A percentile compares a stretch with the other conserved stretches of the same genome.
These are phyloP conservation scores for Microstroma glucosiphilum DNA, from an alignment of 1,284 basidiomycete genomes.

Conservation along the genomic window DNA sequence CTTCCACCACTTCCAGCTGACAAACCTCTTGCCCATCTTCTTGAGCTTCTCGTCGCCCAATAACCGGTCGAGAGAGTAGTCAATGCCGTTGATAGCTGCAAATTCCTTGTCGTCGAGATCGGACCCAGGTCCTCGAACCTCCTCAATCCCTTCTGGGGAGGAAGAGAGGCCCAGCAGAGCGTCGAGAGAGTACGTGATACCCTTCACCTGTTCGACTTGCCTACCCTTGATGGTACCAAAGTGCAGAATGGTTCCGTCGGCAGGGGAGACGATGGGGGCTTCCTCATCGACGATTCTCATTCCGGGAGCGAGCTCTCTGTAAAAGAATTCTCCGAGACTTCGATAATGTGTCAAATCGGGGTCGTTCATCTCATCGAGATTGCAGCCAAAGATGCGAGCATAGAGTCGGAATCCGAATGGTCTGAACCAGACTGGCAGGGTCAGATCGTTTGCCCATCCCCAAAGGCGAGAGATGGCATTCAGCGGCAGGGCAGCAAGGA, in stretches of 20 bases:
- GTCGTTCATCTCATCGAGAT: constrained; percentile 81
- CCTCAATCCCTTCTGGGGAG: constrained; percentile 30
- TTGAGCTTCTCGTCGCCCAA: constrained; percentile 25
- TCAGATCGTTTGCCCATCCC: constrained; percentile 81
- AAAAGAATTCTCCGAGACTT: constrained; percentile 89
- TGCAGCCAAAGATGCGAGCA: constrained; percentile 80
- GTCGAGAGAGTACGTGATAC: constrained; percentile 87
- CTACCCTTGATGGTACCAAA: constrained; percentile 77
- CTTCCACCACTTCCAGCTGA: constrained; percentile 21
- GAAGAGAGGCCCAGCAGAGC: constrained; percentile 61
- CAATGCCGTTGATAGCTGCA: constrained; percentile 92
- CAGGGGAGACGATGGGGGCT: constrained; percentile 76
- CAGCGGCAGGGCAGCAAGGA: constrained; percentile 87
- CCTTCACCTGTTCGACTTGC: constrained; percentile 93
- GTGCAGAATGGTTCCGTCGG: constrained; percentile 86
- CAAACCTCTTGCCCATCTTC: constrained; percentile 12
- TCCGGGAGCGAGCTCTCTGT: constrained; percentile 76
- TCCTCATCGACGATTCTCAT: constrained; percentile 67
- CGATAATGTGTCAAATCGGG: constrained; percentile 71
- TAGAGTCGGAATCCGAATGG: constrained; percentile 82
- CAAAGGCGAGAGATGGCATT: constrained; percentile 88
- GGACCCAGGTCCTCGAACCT: constrained; percentile 15
- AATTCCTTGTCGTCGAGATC: constrained; percentile 78
- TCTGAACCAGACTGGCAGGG: constrained; percentile 85
- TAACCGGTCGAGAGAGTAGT: constrained; percentile 82